Evolutionary conservation across 148 eudicot species (phyloP), one percentile per base, ranked within the genome.

Genomic region (Cornus suecica): DNA sequence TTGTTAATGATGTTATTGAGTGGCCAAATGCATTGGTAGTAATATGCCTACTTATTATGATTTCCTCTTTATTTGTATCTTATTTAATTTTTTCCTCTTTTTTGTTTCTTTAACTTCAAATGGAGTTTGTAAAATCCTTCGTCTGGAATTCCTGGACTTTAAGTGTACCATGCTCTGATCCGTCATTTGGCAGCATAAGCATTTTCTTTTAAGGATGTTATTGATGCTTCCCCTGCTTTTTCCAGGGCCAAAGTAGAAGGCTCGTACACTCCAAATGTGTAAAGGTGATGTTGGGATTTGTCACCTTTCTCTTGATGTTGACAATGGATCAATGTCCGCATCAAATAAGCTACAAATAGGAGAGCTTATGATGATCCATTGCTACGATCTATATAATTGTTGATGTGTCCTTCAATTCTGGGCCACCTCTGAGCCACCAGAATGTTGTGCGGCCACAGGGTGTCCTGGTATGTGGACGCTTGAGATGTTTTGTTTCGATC

Each of bases 231-330:
- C 80, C 79, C 87, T 86, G 84, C 81, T 66, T 86, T 76, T 90
- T 92, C 88, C 94, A 90, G 95, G 94, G 87, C 83, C 84, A 77
- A 81, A 88, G 83, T 83, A 66, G 82, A 87, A 86, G 84, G 85
- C 86, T 76, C 70, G 68, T 81, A 77, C 85, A 71, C 86, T 81
- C 83, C 80, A 72, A 71, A 78, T 82, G 82, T 87, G 74, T 69
- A 78, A 77, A 80, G 86, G 76, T 83, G 87, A 73, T 83, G 79
- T 81, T 77, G 86, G 79, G 85, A 69, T 78, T 73, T 87, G 77
- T 82, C 82, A 74, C 83, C 74, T 81, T 69, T 82, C 69, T 61
- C 41, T 42, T 69, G 82, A 80, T 79, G 84, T 79, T 67, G 84
- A 80, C 82, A 83, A 73, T 76, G 75, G 80, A 70, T 85, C 83